phyloP scores from a whole-genome alignment of 1,139 yeast genomes.

The Lodderomyces jiufengensis region DNA sequence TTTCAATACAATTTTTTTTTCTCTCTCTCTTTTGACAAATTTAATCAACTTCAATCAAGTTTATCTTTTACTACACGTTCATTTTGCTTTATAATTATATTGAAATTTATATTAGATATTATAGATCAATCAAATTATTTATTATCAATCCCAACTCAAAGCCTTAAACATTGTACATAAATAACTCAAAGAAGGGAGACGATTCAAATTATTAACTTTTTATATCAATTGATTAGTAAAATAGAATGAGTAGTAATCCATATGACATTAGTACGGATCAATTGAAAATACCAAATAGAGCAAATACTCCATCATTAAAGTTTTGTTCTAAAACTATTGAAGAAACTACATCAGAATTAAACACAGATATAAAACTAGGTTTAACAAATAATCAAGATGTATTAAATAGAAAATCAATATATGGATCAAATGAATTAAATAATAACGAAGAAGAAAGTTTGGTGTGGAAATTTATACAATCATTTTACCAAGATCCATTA shows the following conservation, averaged over 20 bases:
- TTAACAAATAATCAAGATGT: constrained; percentile 67
- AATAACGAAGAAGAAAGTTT: constrained; percentile 76
- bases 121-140: no score
- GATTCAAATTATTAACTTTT: no score
- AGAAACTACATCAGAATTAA: constrained; percentile 58
- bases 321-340: constrained; percentile 58
- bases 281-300: constrained; percentile 18
- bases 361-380: constrained; percentile 59
- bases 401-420: constrained; percentile 61
- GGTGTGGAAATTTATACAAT: constrained; percentile 63
- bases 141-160: no score
- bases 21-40: no score
- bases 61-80: no score
- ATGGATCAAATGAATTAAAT: constrained; percentile 74
- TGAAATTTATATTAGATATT: no score
- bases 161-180: no score
- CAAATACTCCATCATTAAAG: constrained; percentile 44
- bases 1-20: no score
- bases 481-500: constrained; percentile 85
- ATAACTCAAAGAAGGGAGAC: no score
- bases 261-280: constrained; percentile 20
- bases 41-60: no score
- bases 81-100: no score
- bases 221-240: no score
- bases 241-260: constrained; percentile 17